A percentile compares a stretch with the other conserved stretches of the same genome.
These are phyloP conservation scores for Fusarium devonianum DNA, from an alignment of 2,329 filamentous ascomycete genomes.

Conservation along the genomic window DNA sequence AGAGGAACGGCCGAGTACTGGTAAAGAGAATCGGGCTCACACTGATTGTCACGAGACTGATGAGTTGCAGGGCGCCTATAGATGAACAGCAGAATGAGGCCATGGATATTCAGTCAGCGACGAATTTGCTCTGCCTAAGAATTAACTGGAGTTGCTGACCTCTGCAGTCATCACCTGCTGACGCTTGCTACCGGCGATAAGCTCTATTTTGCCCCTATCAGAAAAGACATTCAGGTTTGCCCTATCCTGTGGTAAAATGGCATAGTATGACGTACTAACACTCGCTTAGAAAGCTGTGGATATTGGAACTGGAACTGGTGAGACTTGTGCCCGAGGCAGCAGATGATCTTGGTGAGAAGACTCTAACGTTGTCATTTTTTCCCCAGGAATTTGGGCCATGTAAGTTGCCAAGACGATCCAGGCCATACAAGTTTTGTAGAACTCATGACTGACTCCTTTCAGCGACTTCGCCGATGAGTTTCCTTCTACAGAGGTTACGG, in stretches of 20 bases:
- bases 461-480: constrained; percentile 58
- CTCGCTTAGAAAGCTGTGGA: not conserved
- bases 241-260: no score
- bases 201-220: not conserved
- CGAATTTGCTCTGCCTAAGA: no score
- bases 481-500: constrained; percentile 53
- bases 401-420: constrained; percentile 47
- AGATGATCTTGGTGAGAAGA: no score
- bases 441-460: not conserved
- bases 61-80: not conserved
- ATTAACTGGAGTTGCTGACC: not conserved
- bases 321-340: no score
- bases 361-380: not conserved
- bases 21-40: not conserved
- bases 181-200: not conserved
- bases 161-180: constrained; percentile 3
- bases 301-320: constrained; percentile 14
- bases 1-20: not conserved
- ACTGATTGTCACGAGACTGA: not conserved
- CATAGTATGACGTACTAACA: not conserved
- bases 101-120: constrained; percentile 9
- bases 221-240: constrained; percentile 2
- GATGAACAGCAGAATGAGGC: constrained; percentile 10
- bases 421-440: no score
- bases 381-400: constrained; percentile 52